These are phyloP conservation scores for Begonia loranthoides DNA, from an alignment of 306 rosid genomes.

Conservation along the genomic window DNA sequence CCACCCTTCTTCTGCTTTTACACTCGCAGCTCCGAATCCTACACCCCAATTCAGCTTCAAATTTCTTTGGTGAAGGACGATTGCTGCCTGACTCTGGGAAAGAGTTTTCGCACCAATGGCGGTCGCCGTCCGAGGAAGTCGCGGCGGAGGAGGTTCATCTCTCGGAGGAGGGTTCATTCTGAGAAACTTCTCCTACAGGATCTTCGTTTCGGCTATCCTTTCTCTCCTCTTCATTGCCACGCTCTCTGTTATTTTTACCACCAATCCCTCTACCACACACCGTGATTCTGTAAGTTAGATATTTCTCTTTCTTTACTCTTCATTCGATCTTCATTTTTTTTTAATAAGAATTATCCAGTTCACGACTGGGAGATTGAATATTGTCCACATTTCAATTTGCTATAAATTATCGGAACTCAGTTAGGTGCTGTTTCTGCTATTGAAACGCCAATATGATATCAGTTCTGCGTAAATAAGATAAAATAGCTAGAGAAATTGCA, in stretches of 20 bases:
- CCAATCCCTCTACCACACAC: constrained; percentile 50
- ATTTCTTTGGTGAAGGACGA: background rate
- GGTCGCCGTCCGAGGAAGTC: constrained; percentile 75
- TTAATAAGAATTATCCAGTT: constrained; percentile 10
- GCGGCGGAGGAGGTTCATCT: constrained; percentile 36
- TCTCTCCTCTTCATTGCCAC: constrained; percentile 87
- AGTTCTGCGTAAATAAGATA: no score
- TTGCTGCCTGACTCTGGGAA: constrained; percentile 3
- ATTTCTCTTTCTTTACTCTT: background rate
- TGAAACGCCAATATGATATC: background rate
- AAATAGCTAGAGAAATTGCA: no score
- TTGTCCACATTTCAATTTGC: constrained; percentile 1
- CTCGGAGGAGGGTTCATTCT: constrained; percentile 49
- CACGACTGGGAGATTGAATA: background rate
- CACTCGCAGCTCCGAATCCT: background rate
- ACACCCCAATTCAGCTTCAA: background rate
- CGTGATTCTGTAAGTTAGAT: constrained; percentile 58
- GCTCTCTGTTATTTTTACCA: constrained; percentile 54
- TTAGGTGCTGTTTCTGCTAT: background rate
- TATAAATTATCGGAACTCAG: background rate
- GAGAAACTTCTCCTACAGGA: constrained; percentile 85
- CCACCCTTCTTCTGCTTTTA: background rate
- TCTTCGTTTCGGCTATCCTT: constrained; percentile 89
- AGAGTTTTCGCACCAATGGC: constrained; percentile 45
- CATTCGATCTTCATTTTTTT: background rate